Percentiles rank a stretch among this genome's conserved stretches.
Evolutionary conservation across 495 filamentous ascomycete genomes (phyloP).

Genomic region (Penicillium pancosmium): DNA sequence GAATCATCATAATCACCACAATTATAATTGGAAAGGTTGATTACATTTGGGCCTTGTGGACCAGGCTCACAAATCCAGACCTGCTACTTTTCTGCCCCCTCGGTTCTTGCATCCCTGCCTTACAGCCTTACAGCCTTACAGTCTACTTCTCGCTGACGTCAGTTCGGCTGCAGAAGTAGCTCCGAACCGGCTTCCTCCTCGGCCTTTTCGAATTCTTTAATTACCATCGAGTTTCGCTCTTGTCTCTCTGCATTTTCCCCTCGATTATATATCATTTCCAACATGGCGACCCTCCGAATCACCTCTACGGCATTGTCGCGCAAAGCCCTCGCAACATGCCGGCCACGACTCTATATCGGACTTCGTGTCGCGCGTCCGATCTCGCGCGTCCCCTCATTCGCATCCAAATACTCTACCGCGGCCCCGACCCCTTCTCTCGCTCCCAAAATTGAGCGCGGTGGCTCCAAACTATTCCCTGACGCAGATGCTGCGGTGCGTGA

Average conservation of each 20-base stretch:
- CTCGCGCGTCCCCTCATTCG: slow-evolving; percentile 6
- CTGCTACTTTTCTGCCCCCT: no score
- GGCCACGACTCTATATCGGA: slow-evolving; percentile 29
- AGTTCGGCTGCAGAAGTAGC: not conserved
- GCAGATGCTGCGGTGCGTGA: slow-evolving; percentile 74
- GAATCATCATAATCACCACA: no score
- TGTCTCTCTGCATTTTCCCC: not conserved
- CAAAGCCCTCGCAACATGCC: slow-evolving; percentile 27
- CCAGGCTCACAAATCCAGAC: no score
- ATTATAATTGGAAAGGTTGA: no score
- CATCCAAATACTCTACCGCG: slow-evolving; percentile 28
- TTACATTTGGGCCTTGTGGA: no score
- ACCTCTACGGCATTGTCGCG: slow-evolving; percentile 33
- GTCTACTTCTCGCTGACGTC: not conserved
- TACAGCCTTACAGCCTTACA: no score
- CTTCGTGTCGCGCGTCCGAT: slow-evolving; percentile 23
- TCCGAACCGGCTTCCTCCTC: not conserved
- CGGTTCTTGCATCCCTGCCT: no score
- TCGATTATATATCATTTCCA: not conserved
- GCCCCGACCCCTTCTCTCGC: slow-evolving; percentile 14
- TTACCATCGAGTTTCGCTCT: not conserved
- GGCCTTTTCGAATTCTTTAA: not conserved
- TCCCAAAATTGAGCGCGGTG: slow-evolving; percentile 41
- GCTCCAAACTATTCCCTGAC: slow-evolving; percentile 70
- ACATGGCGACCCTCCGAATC: slow-evolving; percentile 36